phyloP scores from a whole-genome alignment of 495 filamentous ascomycete genomes.

The Xylaria flabelliformis region DNA sequence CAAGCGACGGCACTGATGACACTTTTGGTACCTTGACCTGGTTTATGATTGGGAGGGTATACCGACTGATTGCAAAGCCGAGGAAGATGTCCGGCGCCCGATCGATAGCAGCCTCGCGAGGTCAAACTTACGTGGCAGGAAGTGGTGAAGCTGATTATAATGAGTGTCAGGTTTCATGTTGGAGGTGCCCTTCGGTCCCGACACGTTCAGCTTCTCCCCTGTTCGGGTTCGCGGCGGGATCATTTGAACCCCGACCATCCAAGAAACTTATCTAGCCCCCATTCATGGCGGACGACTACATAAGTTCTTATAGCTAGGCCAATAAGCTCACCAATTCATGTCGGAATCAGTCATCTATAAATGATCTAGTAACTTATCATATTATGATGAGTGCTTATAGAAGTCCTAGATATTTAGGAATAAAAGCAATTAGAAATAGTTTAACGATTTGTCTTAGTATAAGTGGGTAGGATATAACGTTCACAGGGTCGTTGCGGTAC shows the following conservation, averaged over 20 bases:
- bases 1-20: not conserved
- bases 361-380: not conserved
- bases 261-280: not conserved
- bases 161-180: not conserved
- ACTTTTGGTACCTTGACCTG: not conserved
- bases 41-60: constrained; percentile 1
- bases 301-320: not conserved
- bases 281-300: too few relatives aligned
- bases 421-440: not conserved
- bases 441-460: not conserved
- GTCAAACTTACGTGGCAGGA: constrained; percentile 13
- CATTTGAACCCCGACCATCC: not conserved
- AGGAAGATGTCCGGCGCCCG: not conserved
- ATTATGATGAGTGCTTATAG: not conserved
- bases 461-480: not conserved
- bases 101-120: not conserved
- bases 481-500: not conserved
- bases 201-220: not conserved
- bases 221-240: not conserved
- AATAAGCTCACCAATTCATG: not conserved
- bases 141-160: constrained; percentile 17
- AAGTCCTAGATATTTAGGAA: not conserved
- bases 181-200: constrained; percentile 15
- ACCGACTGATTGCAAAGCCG: not conserved
- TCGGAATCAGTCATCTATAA: not conserved